Evolutionary conservation across 1,284 basidiomycete genomes (phyloP).

Genomic region (Naganishia sp.): DNA sequence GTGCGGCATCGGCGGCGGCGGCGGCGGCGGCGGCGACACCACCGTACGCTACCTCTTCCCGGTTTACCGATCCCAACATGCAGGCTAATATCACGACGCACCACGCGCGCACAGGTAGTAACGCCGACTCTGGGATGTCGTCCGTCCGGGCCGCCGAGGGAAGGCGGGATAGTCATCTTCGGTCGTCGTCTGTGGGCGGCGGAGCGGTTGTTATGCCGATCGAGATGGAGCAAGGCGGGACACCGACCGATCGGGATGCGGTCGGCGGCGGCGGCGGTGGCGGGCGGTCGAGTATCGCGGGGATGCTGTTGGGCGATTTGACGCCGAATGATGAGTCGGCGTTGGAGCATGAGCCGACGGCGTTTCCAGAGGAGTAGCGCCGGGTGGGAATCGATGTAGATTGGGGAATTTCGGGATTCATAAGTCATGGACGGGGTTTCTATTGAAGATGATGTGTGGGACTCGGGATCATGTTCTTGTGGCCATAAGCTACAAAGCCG

Average conservation of each 20-base stretch:
- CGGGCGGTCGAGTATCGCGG: slow-evolving; percentile 4
- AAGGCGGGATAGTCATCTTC: neutral
- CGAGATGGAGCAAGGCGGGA: neutral
- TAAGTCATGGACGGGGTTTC: no score
- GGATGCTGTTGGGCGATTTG: slow-evolving; percentile 8
- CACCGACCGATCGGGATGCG: neutral
- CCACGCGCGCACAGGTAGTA: slow-evolving; percentile 15
- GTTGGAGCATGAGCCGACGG: neutral
- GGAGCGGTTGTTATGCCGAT: neutral
- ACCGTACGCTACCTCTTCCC: slow-evolving; percentile 3
- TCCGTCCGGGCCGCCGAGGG: neutral
- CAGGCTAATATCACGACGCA: neutral
- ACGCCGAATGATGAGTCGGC: neutral
- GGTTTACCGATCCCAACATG: neutral
- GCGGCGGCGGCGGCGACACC: slow-evolving; percentile 2
- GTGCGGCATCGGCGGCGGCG: no score
- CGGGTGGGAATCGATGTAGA: no score
- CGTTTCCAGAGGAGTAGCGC: slow-evolving; percentile 3
- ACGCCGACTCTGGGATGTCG: neutral
- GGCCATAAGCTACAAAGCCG: no score
- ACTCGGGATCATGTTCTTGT: no score
- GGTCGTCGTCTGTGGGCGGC: neutral
- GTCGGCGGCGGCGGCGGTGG: neutral
- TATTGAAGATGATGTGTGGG: no score
- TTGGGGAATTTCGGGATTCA: no score